These are phyloP conservation scores for Ganoderma multipileum DNA, from an alignment of 1,284 basidiomycete genomes.

Conservation along the genomic window DNA sequence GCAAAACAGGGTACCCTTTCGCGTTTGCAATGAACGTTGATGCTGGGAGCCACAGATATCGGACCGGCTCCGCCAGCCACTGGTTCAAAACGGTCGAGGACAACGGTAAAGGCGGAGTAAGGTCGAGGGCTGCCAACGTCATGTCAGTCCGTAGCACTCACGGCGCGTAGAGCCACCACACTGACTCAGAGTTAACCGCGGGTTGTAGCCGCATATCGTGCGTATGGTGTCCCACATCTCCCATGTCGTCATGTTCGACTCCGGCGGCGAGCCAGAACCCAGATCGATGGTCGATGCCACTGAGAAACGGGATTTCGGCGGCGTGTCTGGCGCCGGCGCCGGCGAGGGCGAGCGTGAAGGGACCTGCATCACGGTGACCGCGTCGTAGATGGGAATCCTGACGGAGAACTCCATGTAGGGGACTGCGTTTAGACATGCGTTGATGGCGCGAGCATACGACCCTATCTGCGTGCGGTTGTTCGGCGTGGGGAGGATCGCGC, in stretches of 20 bases:
- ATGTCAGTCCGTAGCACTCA: not conserved
- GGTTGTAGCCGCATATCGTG: slow-evolving; percentile 87
- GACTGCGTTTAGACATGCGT: slow-evolving; percentile 73
- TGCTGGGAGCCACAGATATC: slow-evolving; percentile 88
- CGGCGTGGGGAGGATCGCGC: slow-evolving; percentile 90
- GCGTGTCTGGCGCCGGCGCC: slow-evolving; percentile 38
- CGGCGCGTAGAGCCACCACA: slow-evolving; percentile 22
- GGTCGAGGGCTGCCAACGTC: slow-evolving; percentile 76
- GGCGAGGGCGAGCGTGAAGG: slow-evolving; percentile 37
- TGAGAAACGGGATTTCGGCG: slow-evolving; percentile 11
- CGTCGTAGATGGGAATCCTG: slow-evolving; percentile 85
- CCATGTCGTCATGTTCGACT: slow-evolving; percentile 88
- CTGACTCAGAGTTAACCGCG: slow-evolving; percentile 83
- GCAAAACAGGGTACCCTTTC: slow-evolving; percentile 96
- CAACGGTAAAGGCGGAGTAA: slow-evolving; percentile 86
- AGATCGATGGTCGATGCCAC: slow-evolving; percentile 16
- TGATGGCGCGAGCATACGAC: slow-evolving; percentile 92
- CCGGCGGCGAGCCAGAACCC: slow-evolving; percentile 31
- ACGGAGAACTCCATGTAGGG: slow-evolving; percentile 83
- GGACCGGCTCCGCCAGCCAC: slow-evolving; percentile 94
- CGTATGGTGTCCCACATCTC: slow-evolving; percentile 98
- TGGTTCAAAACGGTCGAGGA: slow-evolving; percentile 75
- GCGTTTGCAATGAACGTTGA: slow-evolving; percentile 94
- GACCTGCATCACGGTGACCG: slow-evolving; percentile 54
- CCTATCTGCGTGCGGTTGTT: slow-evolving; percentile 85